Evolutionary conservation across 257 asterid species (phyloP), one percentile per base, ranked within the genome.

Genomic region (Buddleja alternifolia): DNA sequence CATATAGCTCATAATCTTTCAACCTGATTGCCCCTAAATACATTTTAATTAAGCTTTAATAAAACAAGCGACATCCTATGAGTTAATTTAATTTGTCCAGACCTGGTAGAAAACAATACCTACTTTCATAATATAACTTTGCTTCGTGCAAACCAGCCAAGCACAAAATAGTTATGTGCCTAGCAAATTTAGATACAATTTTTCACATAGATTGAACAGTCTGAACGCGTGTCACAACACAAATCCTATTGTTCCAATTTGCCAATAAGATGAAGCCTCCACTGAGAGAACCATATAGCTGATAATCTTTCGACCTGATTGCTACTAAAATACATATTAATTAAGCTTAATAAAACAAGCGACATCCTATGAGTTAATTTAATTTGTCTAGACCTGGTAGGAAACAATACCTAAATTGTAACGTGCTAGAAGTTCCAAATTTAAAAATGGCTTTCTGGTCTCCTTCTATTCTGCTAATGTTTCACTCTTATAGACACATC

Each of bases 381-480:
- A 29, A 29, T 29, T 29, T 29, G 34, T 29, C 34, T 1, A 29
- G 34, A 5, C 34, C 3, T 29, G 34, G 34, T 1, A 29, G 34
- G 34, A 29, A 29, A 29, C 34, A 29, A 29, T 29, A 29, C 34
- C 5, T 29, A 4, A 17, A 42, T 2, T 20, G 41, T 25, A 37
- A 66, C 29, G 44, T 21, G 14, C 32, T 12, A 19, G 41, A 8
- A 40, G 60, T 6, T 16, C 45, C 48, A 50, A 10, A 50, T 32
- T 19, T 34, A 0, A 10, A 14, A 63, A 47, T 24, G 29, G 69
- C 15, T 29, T 6, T 25, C 16, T 44, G 10, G 46, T 15, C 46
- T 5, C 58, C 32, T 46, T 63, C 34, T n/a, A 34, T 48, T 64
- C 47, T 64, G n/a, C 60, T 19, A 50, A 50, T 15, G 47, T 37